Percentiles rank a stretch among this genome's conserved stretches.
Evolutionary conservation across 2,329 filamentous ascomycete genomes (phyloP).

Genomic region (Huntiella omanensis): DNA sequence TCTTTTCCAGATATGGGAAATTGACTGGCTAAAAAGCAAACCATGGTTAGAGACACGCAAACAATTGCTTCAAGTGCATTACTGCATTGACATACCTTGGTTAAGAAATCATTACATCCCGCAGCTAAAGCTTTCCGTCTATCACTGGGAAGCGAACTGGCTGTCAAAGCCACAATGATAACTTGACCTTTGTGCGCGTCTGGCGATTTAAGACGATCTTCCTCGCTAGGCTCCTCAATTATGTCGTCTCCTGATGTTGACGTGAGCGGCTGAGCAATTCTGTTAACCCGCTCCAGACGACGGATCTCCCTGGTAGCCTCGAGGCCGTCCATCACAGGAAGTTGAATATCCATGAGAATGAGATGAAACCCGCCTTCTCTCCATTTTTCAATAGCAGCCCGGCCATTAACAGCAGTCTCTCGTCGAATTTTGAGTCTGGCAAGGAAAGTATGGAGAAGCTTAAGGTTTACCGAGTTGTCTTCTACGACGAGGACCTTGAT

Average conservation of each 20-base stretch:
- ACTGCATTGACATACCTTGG: conserved; percentile 46
- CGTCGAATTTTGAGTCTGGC: conserved; percentile 88
- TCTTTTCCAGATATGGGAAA: conserved; percentile 91
- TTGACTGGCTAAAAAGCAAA: conserved; percentile 56
- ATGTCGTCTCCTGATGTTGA: background rate
- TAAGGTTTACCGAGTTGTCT: conserved; percentile 95
- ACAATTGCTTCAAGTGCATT: background rate
- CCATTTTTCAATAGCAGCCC: conserved; percentile 88
- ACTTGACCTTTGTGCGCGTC: conserved; percentile 84
- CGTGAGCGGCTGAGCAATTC: conserved; percentile 34
- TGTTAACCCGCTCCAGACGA: conserved; percentile 72
- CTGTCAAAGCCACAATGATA: conserved; percentile 92
- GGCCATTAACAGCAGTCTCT: conserved; percentile 92
- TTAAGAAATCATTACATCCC: conserved; percentile 95
- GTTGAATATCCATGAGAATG: conserved; percentile 95
- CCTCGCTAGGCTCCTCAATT: conserved; percentile 14
- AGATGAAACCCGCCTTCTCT: conserved; percentile 80
- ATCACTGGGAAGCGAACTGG: conserved; percentile 85
- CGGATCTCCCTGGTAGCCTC: conserved; percentile 92
- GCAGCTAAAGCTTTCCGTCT: conserved; percentile 86
- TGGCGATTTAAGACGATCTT: conserved; percentile 50
- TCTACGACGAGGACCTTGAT: conserved; percentile 97
- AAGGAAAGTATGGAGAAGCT: conserved; percentile 85
- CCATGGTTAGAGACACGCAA: background rate
- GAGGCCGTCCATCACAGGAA: conserved; percentile 89